Percentiles rank a stretch among this genome's conserved stretches.
Conservation (phyloP, 1,139 yeast genomes). For the Taphrina populina region DNA sequence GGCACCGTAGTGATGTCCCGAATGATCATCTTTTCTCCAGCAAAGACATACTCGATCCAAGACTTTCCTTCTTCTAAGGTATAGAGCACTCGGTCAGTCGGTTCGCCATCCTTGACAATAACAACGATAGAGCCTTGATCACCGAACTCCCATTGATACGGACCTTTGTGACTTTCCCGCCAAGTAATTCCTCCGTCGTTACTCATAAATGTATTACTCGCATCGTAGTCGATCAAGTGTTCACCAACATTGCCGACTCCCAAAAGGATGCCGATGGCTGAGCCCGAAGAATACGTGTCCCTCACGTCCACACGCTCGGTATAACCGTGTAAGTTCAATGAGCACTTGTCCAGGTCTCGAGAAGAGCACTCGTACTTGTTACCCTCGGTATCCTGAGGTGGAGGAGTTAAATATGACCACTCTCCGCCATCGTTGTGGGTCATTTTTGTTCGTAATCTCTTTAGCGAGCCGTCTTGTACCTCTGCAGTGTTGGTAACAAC, state of each 20-base stretch:
- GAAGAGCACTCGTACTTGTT: slow-evolving; percentile 54
- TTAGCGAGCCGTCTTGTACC: slow-evolving; percentile 49
- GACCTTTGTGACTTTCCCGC: slow-evolving; percentile 73
- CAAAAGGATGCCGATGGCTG: slow-evolving; percentile 82
- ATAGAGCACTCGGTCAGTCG: slow-evolving; percentile 60
- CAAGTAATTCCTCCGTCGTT: slow-evolving; percentile 88
- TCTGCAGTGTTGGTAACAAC: slow-evolving; percentile 58
- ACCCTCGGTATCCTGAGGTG: slow-evolving; percentile 57
- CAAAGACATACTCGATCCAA: slow-evolving; percentile 68
- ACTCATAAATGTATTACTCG: slow-evolving; percentile 71
- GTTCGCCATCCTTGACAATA: slow-evolving; percentile 58
- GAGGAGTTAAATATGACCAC: slow-evolving; percentile 75
- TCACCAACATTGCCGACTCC: slow-evolving; percentile 91
- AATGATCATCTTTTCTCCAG: slow-evolving; percentile 57
- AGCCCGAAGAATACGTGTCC: slow-evolving; percentile 82
- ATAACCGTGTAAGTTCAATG: slow-evolving; percentile 84
- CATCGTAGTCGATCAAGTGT: slow-evolving; percentile 52
- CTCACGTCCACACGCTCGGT: slow-evolving; percentile 82
- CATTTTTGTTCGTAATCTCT: slow-evolving; percentile 66
- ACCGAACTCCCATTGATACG: slow-evolving; percentile 91
- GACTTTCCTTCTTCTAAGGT: slow-evolving; percentile 77
- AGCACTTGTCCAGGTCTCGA: slow-evolving; percentile 59
- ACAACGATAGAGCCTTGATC: slow-evolving; percentile 88
- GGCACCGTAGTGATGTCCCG: slow-evolving; percentile 87
- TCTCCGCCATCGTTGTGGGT: slow-evolving; percentile 92